Conservation (phyloP, 2,329 filamentous ascomycete genomes). For the Aspergillus floridensis region DNA sequence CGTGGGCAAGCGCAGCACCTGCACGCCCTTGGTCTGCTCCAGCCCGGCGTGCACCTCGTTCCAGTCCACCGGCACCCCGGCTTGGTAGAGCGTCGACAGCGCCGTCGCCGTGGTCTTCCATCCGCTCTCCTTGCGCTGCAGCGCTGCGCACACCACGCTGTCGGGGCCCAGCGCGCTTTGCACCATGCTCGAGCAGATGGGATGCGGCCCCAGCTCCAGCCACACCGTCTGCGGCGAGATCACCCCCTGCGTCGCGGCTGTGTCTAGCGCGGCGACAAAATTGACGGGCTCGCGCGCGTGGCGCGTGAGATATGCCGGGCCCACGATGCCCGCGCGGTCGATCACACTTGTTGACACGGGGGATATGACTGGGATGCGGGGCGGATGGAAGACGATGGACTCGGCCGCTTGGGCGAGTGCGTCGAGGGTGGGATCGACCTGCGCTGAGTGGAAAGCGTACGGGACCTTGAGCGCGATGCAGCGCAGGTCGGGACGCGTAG, state of each 20-base stretch:
- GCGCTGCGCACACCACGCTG: constrained; percentile 57
- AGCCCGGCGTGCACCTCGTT: constrained; percentile 66
- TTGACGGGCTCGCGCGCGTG: constrained; percentile 68
- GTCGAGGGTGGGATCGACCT: constrained; percentile 19
- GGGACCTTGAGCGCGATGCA: constrained; percentile 63
- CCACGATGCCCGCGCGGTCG: no score
- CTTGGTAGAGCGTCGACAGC: constrained; percentile 58
- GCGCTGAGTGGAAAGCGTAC: constrained; percentile 51
- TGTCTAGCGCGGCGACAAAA: constrained; percentile 62
- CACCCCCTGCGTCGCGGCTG: constrained; percentile 44
- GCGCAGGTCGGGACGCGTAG: constrained; percentile 50
- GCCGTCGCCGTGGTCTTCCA: constrained; percentile 63
- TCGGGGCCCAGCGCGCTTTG: constrained; percentile 59
- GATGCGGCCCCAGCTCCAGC: constrained; percentile 73
- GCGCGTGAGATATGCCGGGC: constrained; percentile 66
- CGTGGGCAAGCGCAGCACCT: constrained; percentile 61
- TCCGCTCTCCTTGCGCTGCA: constrained; percentile 61
- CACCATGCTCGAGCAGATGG: constrained; percentile 66
- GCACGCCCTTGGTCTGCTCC: constrained; percentile 49
- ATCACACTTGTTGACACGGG: constrained; percentile 52
- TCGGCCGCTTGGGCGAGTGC: constrained; percentile 12
- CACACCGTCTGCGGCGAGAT: constrained; percentile 60
- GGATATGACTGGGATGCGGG: constrained; percentile 64
- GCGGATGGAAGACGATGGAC: constrained; percentile 55
- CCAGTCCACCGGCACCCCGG: constrained; percentile 66